Evolutionary conservation across 495 filamentous ascomycete species (phyloP), one percentile per base, ranked within the genome.

Genomic region (Talaromyces stipitatus): DNA sequence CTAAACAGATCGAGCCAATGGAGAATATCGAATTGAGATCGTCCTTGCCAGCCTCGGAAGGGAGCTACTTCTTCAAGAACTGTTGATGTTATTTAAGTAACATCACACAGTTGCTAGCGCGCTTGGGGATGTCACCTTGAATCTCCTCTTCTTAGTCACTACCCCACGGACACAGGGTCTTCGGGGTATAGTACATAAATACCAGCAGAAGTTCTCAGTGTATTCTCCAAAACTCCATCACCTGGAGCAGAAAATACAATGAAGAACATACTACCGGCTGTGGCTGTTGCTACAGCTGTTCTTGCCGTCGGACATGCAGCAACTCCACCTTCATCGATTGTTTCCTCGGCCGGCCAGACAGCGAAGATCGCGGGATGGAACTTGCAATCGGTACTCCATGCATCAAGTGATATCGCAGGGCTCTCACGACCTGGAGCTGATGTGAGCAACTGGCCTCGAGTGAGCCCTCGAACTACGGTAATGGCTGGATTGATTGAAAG

Each of bases 401-500:
- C 66, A 0, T 61, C 67, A 2, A 65, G 60, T 14, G 65, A 80
- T 51, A 61, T 80, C 11, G 43, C 62, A 1, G 53, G 46, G 0
- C 65, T 85, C 18, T 85, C 83, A 0, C 64, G 63, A 3, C 69
- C 73, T 0, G 74, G 73, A 1, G 58, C 76, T 18, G 71, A 83
- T 62, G 76, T 75, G 0, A 73, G 73, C 3, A 64, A 72, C 55
- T 87, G 85, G 84, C 66, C 80, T 56, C 71, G 71, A 3, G 70
- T 85, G 55, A 62, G 69, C 26, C 65, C 79, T 0, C 75, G 73
- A 8, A 78, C 72, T 23, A 85, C 83, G 0, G 69, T 85, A 1
- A 81, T 86, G 75, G 81, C 75, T 2, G 80, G 81, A 7, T 72
- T 87, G 4, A 62, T 86, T 22, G 66, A 78, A 20, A 74, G 70